Percentiles rank a stretch among this genome's conserved stretches.
These are phyloP conservation scores for Solanum pennellii DNA, from an alignment of 257 asterid genomes.

Conservation along the genomic window DNA sequence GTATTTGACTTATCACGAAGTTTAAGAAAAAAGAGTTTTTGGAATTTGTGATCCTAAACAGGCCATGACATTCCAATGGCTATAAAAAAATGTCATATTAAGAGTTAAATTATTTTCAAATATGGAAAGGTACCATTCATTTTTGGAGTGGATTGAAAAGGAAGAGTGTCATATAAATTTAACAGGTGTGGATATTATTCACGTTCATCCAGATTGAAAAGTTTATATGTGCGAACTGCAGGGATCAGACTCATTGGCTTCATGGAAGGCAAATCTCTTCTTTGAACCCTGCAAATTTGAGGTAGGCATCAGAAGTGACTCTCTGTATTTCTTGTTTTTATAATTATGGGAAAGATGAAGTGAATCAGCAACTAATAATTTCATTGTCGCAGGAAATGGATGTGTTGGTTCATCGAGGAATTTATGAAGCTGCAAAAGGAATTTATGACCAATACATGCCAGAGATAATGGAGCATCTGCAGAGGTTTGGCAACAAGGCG, in stretches of 20 bases:
- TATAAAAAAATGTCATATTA: neutral
- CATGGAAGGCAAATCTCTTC: slow-evolving; percentile 91
- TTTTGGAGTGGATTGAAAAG: neutral
- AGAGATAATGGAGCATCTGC: slow-evolving; percentile 45
- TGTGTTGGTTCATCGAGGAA: slow-evolving; percentile 82
- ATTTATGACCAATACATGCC: slow-evolving; percentile 79
- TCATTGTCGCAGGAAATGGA: slow-evolving; percentile 38
- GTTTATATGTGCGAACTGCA: slow-evolving; percentile 14
- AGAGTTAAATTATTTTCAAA: neutral
- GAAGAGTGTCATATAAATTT: neutral
- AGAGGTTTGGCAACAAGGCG: slow-evolving; percentile 51
- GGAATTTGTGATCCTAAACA: neutral
- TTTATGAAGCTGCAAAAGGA: slow-evolving; percentile 93
- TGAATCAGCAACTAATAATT: neutral
- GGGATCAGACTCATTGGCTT: slow-evolving; percentile 85
- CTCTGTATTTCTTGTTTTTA: neutral
- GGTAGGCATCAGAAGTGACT: slow-evolving; percentile 17
- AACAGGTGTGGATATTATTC: neutral
- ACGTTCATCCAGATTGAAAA: slow-evolving; percentile 1
- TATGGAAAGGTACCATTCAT: neutral
- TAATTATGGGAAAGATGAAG: neutral
- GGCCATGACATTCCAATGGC: neutral
- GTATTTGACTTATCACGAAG: neutral
- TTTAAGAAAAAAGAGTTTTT: neutral
- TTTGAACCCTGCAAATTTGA: slow-evolving; percentile 82